These are phyloP conservation scores for Aspergillus udagawae DNA, from an alignment of 2,329 filamentous ascomycete species.

Conservation along the genomic window DNA sequence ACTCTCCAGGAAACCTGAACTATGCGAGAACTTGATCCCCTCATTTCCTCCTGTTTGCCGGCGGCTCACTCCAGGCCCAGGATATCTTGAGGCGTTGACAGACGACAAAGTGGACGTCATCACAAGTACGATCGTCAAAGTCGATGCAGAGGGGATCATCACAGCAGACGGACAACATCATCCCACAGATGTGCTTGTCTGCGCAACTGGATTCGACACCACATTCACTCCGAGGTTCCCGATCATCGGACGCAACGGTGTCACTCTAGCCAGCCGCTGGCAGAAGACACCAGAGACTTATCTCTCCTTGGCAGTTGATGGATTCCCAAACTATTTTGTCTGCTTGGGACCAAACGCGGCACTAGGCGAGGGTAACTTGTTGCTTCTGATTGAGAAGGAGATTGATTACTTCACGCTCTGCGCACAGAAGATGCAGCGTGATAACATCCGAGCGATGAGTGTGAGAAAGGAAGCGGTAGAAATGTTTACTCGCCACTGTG, in stretches of 20 bases:
- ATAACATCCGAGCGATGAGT: slow-evolving; percentile 30
- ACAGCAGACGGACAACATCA: slow-evolving; percentile 32
- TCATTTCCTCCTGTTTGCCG: slow-evolving; percentile 40
- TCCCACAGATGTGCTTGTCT: slow-evolving; percentile 33
- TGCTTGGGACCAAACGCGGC: slow-evolving; percentile 31
- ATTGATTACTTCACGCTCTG: slow-evolving; percentile 33
- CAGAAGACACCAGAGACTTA: slow-evolving; percentile 33
- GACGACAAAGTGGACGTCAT: slow-evolving; percentile 60
- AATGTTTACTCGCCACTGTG: slow-evolving; percentile 27
- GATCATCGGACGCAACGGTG: slow-evolving; percentile 28
- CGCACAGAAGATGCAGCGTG: slow-evolving; percentile 33
- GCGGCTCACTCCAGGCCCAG: slow-evolving; percentile 44
- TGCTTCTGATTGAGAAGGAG: slow-evolving; percentile 30
- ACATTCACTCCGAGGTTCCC: slow-evolving; percentile 32
- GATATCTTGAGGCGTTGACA: slow-evolving; percentile 57
- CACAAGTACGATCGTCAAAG: slow-evolving; percentile 48
- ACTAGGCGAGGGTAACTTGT: slow-evolving; percentile 31
- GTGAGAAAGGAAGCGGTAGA: slow-evolving; percentile 24
- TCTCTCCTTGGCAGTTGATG: slow-evolving; percentile 30
- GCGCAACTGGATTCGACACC: slow-evolving; percentile 38
- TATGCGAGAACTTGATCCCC: slow-evolving; percentile 37
- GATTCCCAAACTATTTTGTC: slow-evolving; percentile 34
- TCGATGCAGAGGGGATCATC: slow-evolving; percentile 29
- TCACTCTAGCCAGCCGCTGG: slow-evolving; percentile 27
- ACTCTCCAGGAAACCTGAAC: slow-evolving; percentile 30